Evolutionary conservation across 2,329 filamentous ascomycete genomes (phyloP), one percentile per base, ranked within the genome.

Genomic region (Botrytis squamosa): DNA sequence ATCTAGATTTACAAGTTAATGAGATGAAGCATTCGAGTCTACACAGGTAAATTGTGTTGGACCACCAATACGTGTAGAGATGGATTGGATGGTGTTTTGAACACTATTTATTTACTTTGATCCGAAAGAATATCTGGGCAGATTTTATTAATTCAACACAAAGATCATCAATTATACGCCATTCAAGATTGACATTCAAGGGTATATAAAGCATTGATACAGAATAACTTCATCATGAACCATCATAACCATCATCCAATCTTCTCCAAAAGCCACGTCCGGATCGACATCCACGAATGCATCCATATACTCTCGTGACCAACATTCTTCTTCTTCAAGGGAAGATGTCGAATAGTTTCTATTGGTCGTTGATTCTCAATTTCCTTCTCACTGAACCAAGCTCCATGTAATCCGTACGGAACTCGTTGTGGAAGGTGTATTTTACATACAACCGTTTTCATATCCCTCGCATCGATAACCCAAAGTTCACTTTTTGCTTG

Each of bases 341-440:
- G 77, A 22, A 77, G 55, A 52, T 74, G 71, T 33, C 79, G 72
- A 40, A 78, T 78, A 1, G 67, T 78, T 46, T 80, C 77, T 1
- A 79, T 62, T 1, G 74, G 74, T 49, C 79, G 70, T 78, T 91
- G 89, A 2, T 79, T 80, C 12, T 78, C 75, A 36, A 91, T 85
- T 74, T 89, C 84, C 4, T 85, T 82, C 73, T 87, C 85, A 0
- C 83, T 82, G 72, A 91, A 90, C 88, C 89, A 92, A 10, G 83
- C 84, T 6, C 89, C 89, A 79, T 92, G 91, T 67, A 93, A 81
- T 0, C 91, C 91, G 77, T 93, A 93, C 0, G 91, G 90, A 0
- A 93, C 90, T 20, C 91, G 82, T 76, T 92, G 90, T 3, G 90
- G 90, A 49, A 93, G 81, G 33, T 82, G 81, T 5, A 93, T 84